phyloP scores from a whole-genome alignment of 1,139 yeast genomes.

The Sugiyamaella xylanicola region DNA sequence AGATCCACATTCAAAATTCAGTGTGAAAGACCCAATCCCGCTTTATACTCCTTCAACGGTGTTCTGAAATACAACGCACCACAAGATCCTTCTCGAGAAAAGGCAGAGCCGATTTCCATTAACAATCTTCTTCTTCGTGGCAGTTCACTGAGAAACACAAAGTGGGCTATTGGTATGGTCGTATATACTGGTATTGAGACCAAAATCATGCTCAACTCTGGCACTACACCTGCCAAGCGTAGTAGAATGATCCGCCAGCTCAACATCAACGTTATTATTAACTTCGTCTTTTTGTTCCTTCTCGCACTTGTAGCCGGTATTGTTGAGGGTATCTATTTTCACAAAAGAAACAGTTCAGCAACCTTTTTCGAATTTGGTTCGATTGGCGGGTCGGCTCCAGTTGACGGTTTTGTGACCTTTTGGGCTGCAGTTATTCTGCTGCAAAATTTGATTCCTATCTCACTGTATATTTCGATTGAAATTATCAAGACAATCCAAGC shows the following conservation, averaged over 20 bases:
- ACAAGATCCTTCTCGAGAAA: background rate
- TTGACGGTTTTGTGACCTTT: conserved; percentile 81
- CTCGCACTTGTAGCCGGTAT: conserved; percentile 83
- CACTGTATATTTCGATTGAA: conserved; percentile 88
- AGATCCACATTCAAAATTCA: conserved; percentile 77
- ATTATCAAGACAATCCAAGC: conserved; percentile 93
- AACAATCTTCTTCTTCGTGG: conserved; percentile 87
- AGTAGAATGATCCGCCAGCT: conserved; percentile 83
- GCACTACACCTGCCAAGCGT: conserved; percentile 86
- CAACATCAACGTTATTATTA: conserved; percentile 77
- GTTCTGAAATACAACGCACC: conserved; percentile 54
- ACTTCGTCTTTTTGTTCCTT: conserved; percentile 71
- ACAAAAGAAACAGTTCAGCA: conserved; percentile 56
- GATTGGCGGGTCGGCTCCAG: conserved; percentile 63
- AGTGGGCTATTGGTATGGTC: conserved; percentile 92
- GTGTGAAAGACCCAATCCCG: conserved; percentile 88
- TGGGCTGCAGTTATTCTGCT: conserved; percentile 86
- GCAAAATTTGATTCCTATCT: conserved; percentile 89
- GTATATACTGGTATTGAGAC: conserved; percentile 90
- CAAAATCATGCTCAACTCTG: conserved; percentile 91
- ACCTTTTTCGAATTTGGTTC: conserved; percentile 70
- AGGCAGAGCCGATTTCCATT: conserved; percentile 66
- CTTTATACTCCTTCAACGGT: conserved; percentile 81
- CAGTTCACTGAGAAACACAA: conserved; percentile 82
- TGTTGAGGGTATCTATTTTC: conserved; percentile 76